phyloP scores from a whole-genome alignment of 441 rosid species.

The Euphorbia celastroides region DNA sequence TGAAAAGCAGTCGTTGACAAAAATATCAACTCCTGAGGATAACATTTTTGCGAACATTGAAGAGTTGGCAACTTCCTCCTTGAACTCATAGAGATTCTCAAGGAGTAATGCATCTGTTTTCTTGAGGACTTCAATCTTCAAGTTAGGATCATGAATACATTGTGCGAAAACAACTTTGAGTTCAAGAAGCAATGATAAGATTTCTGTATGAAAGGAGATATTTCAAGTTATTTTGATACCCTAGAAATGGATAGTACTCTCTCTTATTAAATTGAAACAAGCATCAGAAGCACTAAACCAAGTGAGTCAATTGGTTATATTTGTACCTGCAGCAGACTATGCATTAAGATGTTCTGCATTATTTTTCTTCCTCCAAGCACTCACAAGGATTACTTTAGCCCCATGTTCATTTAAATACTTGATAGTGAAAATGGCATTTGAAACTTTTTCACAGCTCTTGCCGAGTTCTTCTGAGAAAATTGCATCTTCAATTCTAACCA shows the following conservation, averaged over 20 bases:
- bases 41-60: conserved; percentile 38
- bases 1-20: conserved; percentile 62
- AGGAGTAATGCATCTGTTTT: conserved; percentile 41
- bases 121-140: conserved; percentile 30
- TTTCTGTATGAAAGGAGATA: conserved; percentile 34
- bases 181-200: conserved; percentile 40
- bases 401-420: conserved; percentile 42
- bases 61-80: conserved; percentile 62
- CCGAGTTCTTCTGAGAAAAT: conserved; percentile 41
- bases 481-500: conserved; percentile 65
- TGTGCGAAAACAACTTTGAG: conserved; percentile 34
- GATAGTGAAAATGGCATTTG: conserved; percentile 40
- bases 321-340: conserved; percentile 45
- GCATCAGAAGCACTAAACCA: conserved; percentile 1
- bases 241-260: conserved; percentile 3
- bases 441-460: conserved; percentile 29
- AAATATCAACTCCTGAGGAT: conserved; percentile 58
- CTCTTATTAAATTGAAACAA: conserved; percentile 3
- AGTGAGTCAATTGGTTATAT: conserved; percentile 6
- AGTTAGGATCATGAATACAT: conserved; percentile 23
- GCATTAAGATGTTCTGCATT: conserved; percentile 29
- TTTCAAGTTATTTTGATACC: conserved; percentile 1
- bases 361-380: conserved; percentile 42
- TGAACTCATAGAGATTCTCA: conserved; percentile 49
- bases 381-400: conserved; percentile 48